Evolutionary conservation across 2,329 filamentous ascomycete genomes (phyloP), one percentile per base, ranked within the genome.

Genomic region (Xylogone sp.): DNA sequence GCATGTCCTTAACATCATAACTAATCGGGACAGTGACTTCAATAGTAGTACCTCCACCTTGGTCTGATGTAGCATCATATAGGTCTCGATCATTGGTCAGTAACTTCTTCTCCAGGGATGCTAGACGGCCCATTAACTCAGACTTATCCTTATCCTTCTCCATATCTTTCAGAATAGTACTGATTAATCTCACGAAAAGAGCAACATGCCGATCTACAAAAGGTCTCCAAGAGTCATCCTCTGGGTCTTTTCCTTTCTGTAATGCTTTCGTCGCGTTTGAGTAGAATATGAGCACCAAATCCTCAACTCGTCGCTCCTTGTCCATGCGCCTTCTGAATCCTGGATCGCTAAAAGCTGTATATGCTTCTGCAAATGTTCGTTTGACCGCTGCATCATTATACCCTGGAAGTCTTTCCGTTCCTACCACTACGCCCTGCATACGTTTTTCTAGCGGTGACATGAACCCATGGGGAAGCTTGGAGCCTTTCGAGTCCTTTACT

Each of bases 1-100:
- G 86, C 94, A 99, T 99, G 66, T 99, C 94, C 70, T 94, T 96
- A 65, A 97, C 87, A 69, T 97, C 90, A 69, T 96, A 90, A 64
- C 84, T 94, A 52, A 95, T 75, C 10, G 93, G 91, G 2, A 91
- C 82, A 51, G 88, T 79, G 20, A 93, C 88, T 68, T 97, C 93
- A 56, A 94, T 79, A 8, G 86, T 88, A 45, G 81, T 82, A 31
- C 83, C 77, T 61, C 72, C 75, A 45, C 77, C 76, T 49, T 80
- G 77, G 62, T 82, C 79, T 45, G 77, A 77, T 46, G 79, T 77
- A 59, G 80, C 78, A 18, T 85, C 77, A 45, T 84, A 83, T 48
- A 99, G 77, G 66, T 97, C 91, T 69, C 96, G 90, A 63, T 97
- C 93, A 68, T 97, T 94, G 48, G 90, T 88, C 57, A 99, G 79